A percentile compares a stretch with the other conserved stretches of the same genome.
Conservation (phyloP, 495 filamentous ascomycete species). For the Tuber brumale region DNA sequence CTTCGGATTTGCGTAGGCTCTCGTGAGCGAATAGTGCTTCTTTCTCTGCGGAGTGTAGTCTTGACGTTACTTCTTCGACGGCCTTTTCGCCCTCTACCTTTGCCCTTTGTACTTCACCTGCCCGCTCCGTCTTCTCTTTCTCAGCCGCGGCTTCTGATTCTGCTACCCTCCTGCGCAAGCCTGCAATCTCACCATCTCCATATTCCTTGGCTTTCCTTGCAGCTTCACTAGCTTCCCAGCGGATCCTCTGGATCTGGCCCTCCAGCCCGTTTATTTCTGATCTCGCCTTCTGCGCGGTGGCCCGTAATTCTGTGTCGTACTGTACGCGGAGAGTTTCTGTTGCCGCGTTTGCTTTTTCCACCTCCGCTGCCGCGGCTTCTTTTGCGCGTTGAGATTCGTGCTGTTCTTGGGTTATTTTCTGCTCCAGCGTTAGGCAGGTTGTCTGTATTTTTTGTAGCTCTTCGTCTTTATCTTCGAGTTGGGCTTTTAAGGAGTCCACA, state of each 20-base stretch:
- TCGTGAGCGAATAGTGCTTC: slow-evolving; percentile 5
- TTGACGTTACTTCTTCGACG: background rate
- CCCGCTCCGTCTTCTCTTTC: slow-evolving; percentile 12
- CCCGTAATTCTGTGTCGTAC: slow-evolving; percentile 54
- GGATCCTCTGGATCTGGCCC: slow-evolving; percentile 33
- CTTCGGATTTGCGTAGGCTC: slow-evolving; percentile 4
- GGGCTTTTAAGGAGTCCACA: slow-evolving; percentile 71
- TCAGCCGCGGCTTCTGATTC: slow-evolving; percentile 5
- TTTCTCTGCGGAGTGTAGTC: slow-evolving; percentile 8
- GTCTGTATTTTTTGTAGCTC: slow-evolving; percentile 62
- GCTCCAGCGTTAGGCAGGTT: slow-evolving; percentile 59
- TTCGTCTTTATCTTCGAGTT: slow-evolving; percentile 66
- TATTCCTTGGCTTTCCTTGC: slow-evolving; percentile 20
- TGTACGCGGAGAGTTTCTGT: slow-evolving; percentile 65
- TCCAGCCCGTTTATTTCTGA: slow-evolving; percentile 17
- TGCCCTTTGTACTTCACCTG: slow-evolving; percentile 14
- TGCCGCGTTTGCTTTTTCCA: slow-evolving; percentile 59
- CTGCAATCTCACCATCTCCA: slow-evolving; percentile 20
- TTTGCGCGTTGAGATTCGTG: slow-evolving; percentile 66
- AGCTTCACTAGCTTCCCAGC: slow-evolving; percentile 27
- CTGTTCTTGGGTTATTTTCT: slow-evolving; percentile 69
- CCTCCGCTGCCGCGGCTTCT: slow-evolving; percentile 59
- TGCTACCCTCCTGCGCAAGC: slow-evolving; percentile 11
- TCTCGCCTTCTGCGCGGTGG: slow-evolving; percentile 34
- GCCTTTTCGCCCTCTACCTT: slow-evolving; percentile 7